phyloP scores from a whole-genome alignment of 108 stramenopile genomes.

The Skeletonema tropicum region DNA sequence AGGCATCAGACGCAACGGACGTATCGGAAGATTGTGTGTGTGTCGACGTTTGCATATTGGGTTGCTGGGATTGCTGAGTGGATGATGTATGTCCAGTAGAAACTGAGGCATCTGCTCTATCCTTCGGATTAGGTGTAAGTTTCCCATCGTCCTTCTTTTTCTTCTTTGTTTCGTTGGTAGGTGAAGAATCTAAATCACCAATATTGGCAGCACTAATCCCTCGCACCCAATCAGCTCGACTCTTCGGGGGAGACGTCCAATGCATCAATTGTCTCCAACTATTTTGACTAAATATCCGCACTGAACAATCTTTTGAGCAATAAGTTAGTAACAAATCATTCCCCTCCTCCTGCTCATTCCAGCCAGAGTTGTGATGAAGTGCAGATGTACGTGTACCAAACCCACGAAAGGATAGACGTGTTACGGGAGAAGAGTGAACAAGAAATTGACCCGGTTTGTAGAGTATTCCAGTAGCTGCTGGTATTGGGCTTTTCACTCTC shows the following conservation, averaged over 20 bases:
- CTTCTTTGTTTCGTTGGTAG: conserved; percentile 11
- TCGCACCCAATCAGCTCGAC: conserved; percentile 80
- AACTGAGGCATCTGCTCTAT: conserved; percentile 3
- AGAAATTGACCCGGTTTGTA: conserved; percentile 85
- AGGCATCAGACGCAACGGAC: conserved; percentile 26
- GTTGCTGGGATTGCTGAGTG: conserved; percentile 6
- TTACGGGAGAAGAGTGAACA: conserved; percentile 69
- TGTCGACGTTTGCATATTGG: conserved; percentile 5
- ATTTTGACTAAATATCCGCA: conserved; percentile 80
- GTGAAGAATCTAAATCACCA: conserved; percentile 78
- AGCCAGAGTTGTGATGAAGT: conserved; percentile 21
- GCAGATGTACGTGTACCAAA: conserved; percentile 62
- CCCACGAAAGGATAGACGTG: conserved; percentile 80
- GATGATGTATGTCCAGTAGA: neutral
- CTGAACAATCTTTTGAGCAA: conserved; percentile 59
- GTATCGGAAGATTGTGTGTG: conserved; percentile 4
- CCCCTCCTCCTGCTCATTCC: conserved; percentile 50
- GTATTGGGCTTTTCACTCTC: neutral
- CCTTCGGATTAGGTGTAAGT: conserved; percentile 29
- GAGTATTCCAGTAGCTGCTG: conserved; percentile 48
- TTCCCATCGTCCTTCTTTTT: conserved; percentile 23
- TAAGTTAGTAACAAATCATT: conserved; percentile 85
- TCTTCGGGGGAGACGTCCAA: conserved; percentile 74
- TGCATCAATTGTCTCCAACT: conserved; percentile 77
- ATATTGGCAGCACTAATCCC: conserved; percentile 78